Evolutionary conservation across 2,329 filamentous ascomycete species (phyloP), one percentile per base, ranked within the genome.

Genomic region (Ustulina deusta): DNA sequence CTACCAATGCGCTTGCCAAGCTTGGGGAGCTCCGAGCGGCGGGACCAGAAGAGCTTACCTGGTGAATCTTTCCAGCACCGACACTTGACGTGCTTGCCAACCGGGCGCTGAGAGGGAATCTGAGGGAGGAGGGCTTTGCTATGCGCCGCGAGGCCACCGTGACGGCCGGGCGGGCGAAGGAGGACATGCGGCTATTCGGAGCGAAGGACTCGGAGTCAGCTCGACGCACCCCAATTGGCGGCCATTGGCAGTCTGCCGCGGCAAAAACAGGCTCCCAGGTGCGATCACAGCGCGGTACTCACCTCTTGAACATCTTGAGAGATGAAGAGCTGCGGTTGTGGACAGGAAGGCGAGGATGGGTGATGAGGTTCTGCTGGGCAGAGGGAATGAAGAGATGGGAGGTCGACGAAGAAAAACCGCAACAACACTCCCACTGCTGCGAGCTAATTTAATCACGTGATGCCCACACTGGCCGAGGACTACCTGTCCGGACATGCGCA

Each of bases 231-330:
- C 80, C 85, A 84, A 85, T 86, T 84, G 81, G 75, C 69, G 76
- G 79, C 83, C 84, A 87, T 86, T 85, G 81, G 69, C 65, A 67
- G 70, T 71, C 29, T 17, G 70, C 71, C 69, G 65, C 66, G 66
- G 68, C 61, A 6, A 71, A 75, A 77, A 72, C 74, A 56, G 73
- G 49, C 38, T 69, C 80, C 61, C 69, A 73, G 66, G 60, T 73
- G 54, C 42, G 70, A 80, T 60, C 69, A 74, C 67, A 69, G 75
- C 70, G 72, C 68, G 69, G 63, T 78, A 87, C 89, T 83, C 83
- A 93, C 91, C 90, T 92, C 90, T 92, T 92, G 86, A 92, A 91
- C 91, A 93, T 93, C 89, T 87, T 92, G 86, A 83, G 83, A 85
- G 88, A 90, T 89, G 86, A 86, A 84, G 83, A 84, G 87, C 86